Evolutionary conservation across 352 stramenopile genomes (phyloP).

Genomic region (Blastocystis hominis): DNA sequence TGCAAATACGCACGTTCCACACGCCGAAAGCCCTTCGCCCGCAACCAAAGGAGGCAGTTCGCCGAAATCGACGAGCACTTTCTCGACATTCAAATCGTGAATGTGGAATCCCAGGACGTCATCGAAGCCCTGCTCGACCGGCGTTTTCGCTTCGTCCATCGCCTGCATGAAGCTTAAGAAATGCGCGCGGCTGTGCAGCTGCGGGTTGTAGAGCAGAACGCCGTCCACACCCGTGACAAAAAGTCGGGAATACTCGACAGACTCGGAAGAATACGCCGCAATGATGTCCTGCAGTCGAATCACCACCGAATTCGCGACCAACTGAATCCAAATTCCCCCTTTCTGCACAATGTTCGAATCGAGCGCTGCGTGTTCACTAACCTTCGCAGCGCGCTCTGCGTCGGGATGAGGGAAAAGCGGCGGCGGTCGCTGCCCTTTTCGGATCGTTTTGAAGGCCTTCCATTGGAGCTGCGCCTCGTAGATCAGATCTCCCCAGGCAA

Average conservation of each 20-base stretch:
- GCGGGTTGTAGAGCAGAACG: conserved; percentile 3
- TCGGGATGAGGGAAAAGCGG: conserved; percentile 25
- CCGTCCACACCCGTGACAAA: neutral
- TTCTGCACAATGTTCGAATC: neutral
- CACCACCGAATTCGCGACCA: conserved; percentile 7
- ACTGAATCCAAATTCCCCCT: neutral
- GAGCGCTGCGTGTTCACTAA: neutral
- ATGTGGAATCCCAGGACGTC: conserved; percentile 51
- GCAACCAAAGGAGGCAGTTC: neutral
- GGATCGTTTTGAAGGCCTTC: conserved; percentile 48
- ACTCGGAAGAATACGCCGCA: neutral
- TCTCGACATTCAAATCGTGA: conserved; percentile 26
- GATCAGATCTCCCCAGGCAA: conserved; percentile 29
- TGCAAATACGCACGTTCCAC: conserved; percentile 30
- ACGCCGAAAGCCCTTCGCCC: neutral
- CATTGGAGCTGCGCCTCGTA: conserved; percentile 34
- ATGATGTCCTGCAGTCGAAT: conserved; percentile 23
- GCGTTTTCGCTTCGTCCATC: conserved; percentile 23
- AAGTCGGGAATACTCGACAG: conserved; percentile 6
- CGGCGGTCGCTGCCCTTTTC: neutral
- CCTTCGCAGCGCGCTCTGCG: neutral
- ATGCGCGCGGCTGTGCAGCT: conserved; percentile 11
- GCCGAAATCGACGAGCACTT: neutral
- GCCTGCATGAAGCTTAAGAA: conserved; percentile 26
- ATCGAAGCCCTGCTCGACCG: conserved; percentile 38